A percentile compares a stretch with the other conserved stretches of the same genome.
Conservation (phyloP, 1,139 yeast genomes). For the Saccharomyces hybrid region DNA sequence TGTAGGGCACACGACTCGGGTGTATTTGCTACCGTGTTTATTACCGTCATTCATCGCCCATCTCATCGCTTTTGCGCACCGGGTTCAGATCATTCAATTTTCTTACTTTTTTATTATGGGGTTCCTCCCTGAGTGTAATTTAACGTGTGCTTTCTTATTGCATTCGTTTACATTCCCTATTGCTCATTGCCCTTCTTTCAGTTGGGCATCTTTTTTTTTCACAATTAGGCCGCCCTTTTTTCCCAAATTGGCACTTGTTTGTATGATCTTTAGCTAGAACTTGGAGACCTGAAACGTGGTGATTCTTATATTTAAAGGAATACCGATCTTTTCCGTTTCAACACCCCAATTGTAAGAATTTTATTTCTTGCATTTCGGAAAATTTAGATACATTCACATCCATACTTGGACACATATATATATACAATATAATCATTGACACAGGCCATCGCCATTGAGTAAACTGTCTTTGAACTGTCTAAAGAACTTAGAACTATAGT, state of each 20-base stretch:
- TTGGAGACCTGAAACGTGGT: not conserved
- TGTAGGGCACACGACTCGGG: slow-evolving; percentile 1
- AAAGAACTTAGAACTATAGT: not conserved
- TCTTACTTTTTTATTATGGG: not conserved
- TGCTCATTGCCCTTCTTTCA: not conserved
- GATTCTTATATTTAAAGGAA: not conserved
- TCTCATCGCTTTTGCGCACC: not conserved
- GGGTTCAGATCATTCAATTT: not conserved
- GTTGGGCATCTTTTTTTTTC: not conserved
- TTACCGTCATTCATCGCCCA: not conserved
- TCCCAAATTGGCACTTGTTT: not conserved
- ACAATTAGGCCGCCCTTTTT: not conserved
- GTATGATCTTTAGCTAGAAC: not conserved
- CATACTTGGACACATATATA: not conserved
- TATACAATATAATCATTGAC: not conserved
- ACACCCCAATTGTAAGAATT: not conserved
- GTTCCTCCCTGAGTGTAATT: not conserved
- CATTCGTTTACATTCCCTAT: not conserved
- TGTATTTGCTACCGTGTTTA: slow-evolving; percentile 1
- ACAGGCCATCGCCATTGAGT: not conserved
- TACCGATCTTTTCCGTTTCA: not conserved
- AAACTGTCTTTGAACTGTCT: not conserved
- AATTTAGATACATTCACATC: not conserved
- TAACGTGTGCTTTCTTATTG: not conserved
- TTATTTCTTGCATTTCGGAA: too few species aligned